Evolutionary conservation across 2,329 filamentous ascomycete genomes (phyloP).

Genomic region (Penicillium sp.): DNA sequence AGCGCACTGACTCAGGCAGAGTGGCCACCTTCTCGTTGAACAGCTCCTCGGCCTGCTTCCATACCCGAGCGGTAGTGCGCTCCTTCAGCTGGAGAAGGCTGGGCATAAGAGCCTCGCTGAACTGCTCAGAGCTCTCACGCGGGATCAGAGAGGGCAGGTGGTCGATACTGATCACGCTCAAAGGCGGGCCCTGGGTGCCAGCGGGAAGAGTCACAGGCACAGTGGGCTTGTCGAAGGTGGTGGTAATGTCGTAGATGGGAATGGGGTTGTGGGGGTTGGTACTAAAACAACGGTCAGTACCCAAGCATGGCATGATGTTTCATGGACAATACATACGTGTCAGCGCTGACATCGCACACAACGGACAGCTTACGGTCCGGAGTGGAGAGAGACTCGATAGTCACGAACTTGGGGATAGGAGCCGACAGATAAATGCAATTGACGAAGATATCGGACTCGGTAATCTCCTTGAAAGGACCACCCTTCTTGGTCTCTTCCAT

Average conservation of each 20-base stretch:
- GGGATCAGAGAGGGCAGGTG: constrained; percentile 79
- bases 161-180: constrained; percentile 83
- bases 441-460: constrained; percentile 65
- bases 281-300: constrained; percentile 21
- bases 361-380: constrained; percentile 69
- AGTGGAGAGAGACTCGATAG: constrained; percentile 61
- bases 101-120: constrained; percentile 71
- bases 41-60: constrained; percentile 75
- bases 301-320: background rate
- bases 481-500: constrained; percentile 70
- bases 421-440: constrained; percentile 84
- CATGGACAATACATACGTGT: constrained; percentile 40
- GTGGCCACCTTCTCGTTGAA: constrained; percentile 76
- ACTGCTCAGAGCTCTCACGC: constrained; percentile 79
- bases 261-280: constrained; percentile 48
- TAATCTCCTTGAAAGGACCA: constrained; percentile 74
- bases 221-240: constrained; percentile 83
- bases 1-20: constrained; percentile 47
- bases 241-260: constrained; percentile 78
- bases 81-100: constrained; percentile 73
- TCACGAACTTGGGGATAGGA: constrained; percentile 76
- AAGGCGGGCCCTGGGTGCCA: constrained; percentile 53
- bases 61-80: constrained; percentile 65
- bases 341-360: constrained; percentile 65
- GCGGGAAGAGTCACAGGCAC: constrained; percentile 57